A percentile compares a stretch with the other conserved stretches of the same genome.
Conservation (phyloP, 768 basidiomycete genomes). For the Pisolithus sp. region DNA sequence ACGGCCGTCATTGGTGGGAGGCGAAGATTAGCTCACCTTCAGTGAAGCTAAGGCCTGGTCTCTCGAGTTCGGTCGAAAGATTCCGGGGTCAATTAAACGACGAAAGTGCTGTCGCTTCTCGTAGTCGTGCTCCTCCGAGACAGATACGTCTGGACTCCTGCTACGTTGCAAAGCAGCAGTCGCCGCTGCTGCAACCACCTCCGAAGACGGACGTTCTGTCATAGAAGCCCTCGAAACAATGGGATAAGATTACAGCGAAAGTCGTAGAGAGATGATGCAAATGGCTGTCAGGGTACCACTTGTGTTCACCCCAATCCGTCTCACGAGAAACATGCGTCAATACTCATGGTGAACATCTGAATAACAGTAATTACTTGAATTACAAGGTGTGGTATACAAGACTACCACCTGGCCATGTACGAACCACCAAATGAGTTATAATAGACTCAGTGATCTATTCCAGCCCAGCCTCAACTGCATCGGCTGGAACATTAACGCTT, state of each 20-base stretch:
- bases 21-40: conserved; percentile 38
- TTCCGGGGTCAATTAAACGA: conserved; percentile 73
- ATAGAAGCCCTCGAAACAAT: neutral
- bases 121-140: conserved; percentile 39
- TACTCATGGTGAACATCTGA: too few relatives aligned
- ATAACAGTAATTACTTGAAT: too few relatives aligned
- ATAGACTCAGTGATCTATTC: conserved; percentile 15
- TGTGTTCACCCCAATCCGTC: too few relatives aligned
- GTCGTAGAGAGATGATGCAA: too few relatives aligned
- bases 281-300: too few relatives aligned
- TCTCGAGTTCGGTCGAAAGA: conserved; percentile 62
- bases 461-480: conserved; percentile 16
- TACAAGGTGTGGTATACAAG: too few relatives aligned
- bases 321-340: too few relatives aligned
- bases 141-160: neutral
- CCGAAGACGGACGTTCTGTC: conserved; percentile 9
- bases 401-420: too few relatives aligned
- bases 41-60: conserved; percentile 55
- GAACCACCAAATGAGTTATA: neutral
- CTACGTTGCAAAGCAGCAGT: conserved; percentile 13
- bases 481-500: conserved; percentile 2
- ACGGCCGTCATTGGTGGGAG: too few relatives aligned
- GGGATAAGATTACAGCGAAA: too few relatives aligned
- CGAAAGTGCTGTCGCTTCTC: conserved; percentile 68
- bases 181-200: conserved; percentile 25